These are phyloP conservation scores for Hypoxylon sp. DNA, from an alignment of 2,329 filamentous ascomycete genomes.

Conservation along the genomic window DNA sequence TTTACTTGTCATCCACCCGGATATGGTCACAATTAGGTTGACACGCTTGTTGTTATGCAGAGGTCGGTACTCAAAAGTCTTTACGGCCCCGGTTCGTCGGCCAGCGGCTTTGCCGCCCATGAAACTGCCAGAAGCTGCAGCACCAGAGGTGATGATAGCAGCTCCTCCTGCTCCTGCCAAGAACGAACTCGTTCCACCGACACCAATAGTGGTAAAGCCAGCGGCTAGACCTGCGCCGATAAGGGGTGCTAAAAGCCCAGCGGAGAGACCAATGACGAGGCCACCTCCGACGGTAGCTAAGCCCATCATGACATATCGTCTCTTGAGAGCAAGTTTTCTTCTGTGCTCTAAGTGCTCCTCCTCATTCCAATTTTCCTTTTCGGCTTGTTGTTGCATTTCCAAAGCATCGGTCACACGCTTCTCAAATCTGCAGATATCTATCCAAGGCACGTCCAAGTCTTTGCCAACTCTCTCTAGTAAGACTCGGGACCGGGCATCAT, in stretches of 20 bases:
- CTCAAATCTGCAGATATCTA: constrained; percentile 96
- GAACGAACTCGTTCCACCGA: constrained; percentile 89
- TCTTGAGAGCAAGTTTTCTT: constrained; percentile 84
- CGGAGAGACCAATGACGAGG: constrained; percentile 94
- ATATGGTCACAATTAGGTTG: constrained; percentile 94
- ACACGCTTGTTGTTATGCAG: constrained; percentile 98
- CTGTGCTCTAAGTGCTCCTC: constrained; percentile 91
- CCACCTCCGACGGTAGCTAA: constrained; percentile 95
- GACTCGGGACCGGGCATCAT: constrained; percentile 88
- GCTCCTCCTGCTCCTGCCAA: constrained; percentile 92
- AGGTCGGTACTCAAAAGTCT: constrained; percentile 96
- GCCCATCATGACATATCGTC: constrained; percentile 94
- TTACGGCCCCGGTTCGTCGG: constrained; percentile 89
- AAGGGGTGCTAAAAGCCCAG: constrained; percentile 89
- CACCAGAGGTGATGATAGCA: constrained; percentile 91
- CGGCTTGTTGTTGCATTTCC: constrained; percentile 95
- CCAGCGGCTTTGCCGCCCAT: constrained; percentile 90
- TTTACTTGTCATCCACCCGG: constrained; percentile 98
- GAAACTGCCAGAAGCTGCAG: constrained; percentile 86
- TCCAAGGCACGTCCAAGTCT: constrained; percentile 85
- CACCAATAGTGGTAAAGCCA: constrained; percentile 94
- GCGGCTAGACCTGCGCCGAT: constrained; percentile 95
- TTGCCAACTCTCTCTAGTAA: constrained; percentile 87
- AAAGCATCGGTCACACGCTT: constrained; percentile 96
- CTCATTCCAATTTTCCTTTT: constrained; percentile 98